A percentile compares a stretch with the other conserved stretches of the same genome.
Evolutionary conservation across 306 rosid species (phyloP).

Genomic region (Ormosia semicastrata): DNA sequence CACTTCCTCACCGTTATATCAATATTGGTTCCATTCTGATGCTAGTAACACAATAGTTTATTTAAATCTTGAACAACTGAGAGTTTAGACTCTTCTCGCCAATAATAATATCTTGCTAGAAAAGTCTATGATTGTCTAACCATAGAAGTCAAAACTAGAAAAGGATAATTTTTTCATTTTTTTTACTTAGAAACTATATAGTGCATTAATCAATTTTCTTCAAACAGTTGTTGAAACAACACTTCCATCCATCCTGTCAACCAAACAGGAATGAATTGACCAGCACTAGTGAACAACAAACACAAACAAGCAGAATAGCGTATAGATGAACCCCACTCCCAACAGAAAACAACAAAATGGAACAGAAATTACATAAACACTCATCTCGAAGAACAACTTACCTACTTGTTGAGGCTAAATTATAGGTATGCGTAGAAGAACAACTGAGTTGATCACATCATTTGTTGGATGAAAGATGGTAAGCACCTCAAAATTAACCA

Average conservation of each 20-base stretch:
- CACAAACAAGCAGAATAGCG: neutral
- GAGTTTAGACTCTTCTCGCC: no score
- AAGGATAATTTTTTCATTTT: no score
- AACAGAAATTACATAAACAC: neutral
- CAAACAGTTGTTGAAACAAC: neutral
- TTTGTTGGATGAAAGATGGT: constrained; percentile 61
- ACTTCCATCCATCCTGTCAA: neutral
- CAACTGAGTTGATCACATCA: constrained; percentile 70
- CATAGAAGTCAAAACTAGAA: no score
- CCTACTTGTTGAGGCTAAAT: neutral
- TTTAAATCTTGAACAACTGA: no score
- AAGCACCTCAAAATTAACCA: constrained; percentile 57
- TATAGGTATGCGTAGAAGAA: constrained; percentile 56
- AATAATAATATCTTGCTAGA: no score
- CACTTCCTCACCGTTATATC: no score
- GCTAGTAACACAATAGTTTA: no score
- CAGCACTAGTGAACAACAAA: neutral
- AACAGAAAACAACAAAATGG: neutral
- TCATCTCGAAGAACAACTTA: neutral
- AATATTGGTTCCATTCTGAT: no score
- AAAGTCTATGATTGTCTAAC: no score
- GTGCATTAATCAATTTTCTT: neutral
- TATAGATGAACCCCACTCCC: neutral
- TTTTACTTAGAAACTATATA: no score
- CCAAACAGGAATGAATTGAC: neutral